A percentile compares a stretch with the other conserved stretches of the same genome.
These are phyloP conservation scores for Tetramitus jugosus DNA, from an alignment of 208 protist genomes.

Conservation along the genomic window DNA sequence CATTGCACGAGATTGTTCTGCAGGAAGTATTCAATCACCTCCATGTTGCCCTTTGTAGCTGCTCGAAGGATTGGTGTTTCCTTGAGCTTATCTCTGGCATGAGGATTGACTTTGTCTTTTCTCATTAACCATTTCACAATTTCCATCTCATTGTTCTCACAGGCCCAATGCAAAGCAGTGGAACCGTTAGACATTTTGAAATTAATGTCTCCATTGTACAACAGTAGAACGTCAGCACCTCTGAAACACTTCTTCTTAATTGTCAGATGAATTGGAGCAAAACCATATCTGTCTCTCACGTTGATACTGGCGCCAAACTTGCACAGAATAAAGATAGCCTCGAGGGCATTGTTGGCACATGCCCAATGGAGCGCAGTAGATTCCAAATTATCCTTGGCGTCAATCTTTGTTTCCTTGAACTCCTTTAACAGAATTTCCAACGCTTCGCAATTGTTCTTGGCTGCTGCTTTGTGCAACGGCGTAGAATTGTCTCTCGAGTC, in stretches of 20 bases:
- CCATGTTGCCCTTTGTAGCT: neutral
- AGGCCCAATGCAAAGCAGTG: conserved; percentile 15
- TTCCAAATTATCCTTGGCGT: neutral
- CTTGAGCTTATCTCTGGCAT: neutral
- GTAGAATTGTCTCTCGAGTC: neutral
- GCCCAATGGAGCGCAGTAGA: conserved; percentile 19
- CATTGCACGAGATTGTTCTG: neutral
- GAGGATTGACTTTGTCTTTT: neutral
- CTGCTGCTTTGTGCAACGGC: neutral
- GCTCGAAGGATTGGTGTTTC: neutral
- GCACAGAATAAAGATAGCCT: neutral
- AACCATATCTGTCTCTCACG: conserved; percentile 14
- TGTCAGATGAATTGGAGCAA: neutral
- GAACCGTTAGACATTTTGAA: conserved; percentile 13
- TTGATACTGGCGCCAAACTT: neutral
- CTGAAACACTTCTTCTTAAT: neutral
- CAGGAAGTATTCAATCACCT: neutral
- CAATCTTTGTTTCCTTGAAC: neutral
- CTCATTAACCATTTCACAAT: neutral
- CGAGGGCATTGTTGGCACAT: neutral
- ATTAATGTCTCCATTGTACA: conserved; percentile 4
- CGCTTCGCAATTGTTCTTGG: neutral
- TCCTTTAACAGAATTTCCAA: neutral
- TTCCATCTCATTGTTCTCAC: neutral
- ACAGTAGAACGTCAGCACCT: neutral